Evolutionary conservation across 2,329 filamentous ascomycete species (phyloP).

Genomic region (Cercospora janseana): DNA sequence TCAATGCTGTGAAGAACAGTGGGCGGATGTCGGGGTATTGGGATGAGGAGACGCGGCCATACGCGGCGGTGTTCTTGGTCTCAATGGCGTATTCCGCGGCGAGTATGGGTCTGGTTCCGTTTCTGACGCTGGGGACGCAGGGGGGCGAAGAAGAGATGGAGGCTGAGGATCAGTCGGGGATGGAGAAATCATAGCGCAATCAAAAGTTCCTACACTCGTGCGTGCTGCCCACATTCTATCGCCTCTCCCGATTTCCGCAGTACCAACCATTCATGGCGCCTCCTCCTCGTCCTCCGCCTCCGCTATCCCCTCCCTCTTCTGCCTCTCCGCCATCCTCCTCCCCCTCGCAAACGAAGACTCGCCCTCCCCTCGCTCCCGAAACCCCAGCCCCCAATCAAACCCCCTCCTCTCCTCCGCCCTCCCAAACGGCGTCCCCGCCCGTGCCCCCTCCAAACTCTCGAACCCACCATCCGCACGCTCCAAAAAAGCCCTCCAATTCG

Average conservation of each 20-base stretch:
- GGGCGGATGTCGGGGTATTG: not conserved
- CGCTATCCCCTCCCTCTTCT: not conserved
- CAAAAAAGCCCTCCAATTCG: not conserved
- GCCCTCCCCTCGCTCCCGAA: not conserved
- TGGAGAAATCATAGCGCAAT: no score
- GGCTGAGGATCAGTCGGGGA: no score
- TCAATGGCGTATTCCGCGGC: conserved; percentile 7
- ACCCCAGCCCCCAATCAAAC: not conserved
- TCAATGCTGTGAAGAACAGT: conserved; percentile 1
- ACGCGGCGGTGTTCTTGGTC: conserved; percentile 9
- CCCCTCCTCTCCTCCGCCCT: conserved; percentile 2
- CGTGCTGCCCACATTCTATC: no score
- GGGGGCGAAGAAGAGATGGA: conserved; percentile 9
- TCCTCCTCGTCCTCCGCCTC: conserved; percentile 5
- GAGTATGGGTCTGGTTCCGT: conserved; percentile 11
- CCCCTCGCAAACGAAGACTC: conserved; percentile 6
- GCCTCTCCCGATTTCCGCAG: not conserved
- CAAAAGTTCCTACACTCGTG: no score
- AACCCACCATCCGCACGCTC: conserved; percentile 5
- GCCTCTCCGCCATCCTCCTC: not conserved
- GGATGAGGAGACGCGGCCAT: conserved; percentile 12
- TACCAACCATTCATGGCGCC: not conserved
- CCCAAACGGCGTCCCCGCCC: conserved; percentile 1
- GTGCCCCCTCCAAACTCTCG: not conserved
- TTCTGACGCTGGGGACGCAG: conserved; percentile 8